Conservation (phyloP, 805 yeast species). For the Blastobotrys terrestris region DNA sequence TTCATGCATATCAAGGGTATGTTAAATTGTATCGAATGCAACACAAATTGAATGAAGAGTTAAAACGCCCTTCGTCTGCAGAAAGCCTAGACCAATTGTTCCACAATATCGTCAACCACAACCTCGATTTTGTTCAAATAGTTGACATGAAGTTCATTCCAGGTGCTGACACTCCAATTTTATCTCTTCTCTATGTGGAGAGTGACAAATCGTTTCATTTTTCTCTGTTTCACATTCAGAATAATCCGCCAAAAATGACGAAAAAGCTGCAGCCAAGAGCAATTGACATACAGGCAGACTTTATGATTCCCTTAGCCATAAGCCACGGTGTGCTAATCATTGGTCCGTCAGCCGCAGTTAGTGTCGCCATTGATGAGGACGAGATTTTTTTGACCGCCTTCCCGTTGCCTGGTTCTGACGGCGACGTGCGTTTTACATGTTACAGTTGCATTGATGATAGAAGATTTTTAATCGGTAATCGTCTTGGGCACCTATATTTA, state of each 20-base stretch:
- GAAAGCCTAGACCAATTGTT: neutral
- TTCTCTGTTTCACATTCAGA: neutral
- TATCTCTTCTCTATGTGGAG: constrained; percentile 9
- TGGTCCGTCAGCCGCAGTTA: neutral
- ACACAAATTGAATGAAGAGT: neutral
- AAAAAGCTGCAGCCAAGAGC: neutral
- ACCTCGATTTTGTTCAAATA: constrained; percentile 5
- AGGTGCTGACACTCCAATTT: constrained; percentile 2
- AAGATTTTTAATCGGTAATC: constrained; percentile 7
- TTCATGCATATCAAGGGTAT: neutral
- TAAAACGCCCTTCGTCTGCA: neutral
- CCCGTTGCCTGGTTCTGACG: neutral
- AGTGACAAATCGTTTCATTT: neutral
- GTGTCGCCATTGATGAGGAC: neutral
- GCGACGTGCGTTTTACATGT: neutral
- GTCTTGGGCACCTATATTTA: constrained; percentile 9
- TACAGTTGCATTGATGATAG: constrained; percentile 4
- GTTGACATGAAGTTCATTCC: constrained; percentile 3
- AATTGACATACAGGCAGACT: neutral
- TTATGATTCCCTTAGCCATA: neutral
- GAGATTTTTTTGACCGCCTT: neutral
- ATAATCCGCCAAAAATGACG: neutral
- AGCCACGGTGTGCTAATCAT: neutral
- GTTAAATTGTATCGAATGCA: neutral
- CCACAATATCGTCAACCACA: neutral